These are phyloP conservation scores for Clitoria ternatea DNA, from an alignment of 306 rosid genomes.

Conservation along the genomic window DNA sequence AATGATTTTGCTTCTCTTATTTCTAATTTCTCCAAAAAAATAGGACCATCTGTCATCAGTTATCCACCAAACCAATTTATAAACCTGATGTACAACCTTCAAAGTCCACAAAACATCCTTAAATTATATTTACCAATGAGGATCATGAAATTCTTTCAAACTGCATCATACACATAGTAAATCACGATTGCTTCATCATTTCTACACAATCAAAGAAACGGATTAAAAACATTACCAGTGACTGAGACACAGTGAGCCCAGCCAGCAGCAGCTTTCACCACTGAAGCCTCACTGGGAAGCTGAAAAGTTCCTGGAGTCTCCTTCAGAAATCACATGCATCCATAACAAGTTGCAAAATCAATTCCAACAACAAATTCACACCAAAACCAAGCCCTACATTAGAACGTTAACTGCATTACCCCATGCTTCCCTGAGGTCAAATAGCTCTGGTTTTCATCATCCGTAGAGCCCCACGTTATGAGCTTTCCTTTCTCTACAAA, in stretches of 20 bases:
- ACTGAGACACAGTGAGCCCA: conserved; percentile 89
- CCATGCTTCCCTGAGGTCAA: conserved; percentile 71
- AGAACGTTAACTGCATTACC: conserved; percentile 54
- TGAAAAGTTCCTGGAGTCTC: conserved; percentile 68
- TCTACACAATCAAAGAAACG: background rate
- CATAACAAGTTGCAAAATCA: conserved; percentile 44
- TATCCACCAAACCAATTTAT: too few species aligned
- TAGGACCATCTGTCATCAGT: too few species aligned
- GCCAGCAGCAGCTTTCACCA: conserved; percentile 75
- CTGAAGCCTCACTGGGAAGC: conserved; percentile 63
- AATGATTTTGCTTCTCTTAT: too few species aligned
- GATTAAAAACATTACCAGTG: conserved; percentile 44
- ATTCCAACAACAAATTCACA: conserved; percentile 30
- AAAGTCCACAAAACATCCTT: too few species aligned
- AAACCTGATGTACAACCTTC: too few species aligned
- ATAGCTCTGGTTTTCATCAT: conserved; percentile 70
- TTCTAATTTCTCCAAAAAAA: too few species aligned
- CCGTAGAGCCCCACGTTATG: conserved; percentile 80
- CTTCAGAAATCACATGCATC: conserved; percentile 49
- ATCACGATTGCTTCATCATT: background rate
- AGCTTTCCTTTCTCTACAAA: conserved; percentile 66
- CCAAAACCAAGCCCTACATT: conserved; percentile 4
- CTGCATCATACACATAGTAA: too few species aligned
- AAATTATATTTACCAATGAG: too few species aligned
- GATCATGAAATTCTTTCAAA: too few species aligned